phyloP scores from a whole-genome alignment of 257 asterid species.

The Fraxinus excelsior region DNA sequence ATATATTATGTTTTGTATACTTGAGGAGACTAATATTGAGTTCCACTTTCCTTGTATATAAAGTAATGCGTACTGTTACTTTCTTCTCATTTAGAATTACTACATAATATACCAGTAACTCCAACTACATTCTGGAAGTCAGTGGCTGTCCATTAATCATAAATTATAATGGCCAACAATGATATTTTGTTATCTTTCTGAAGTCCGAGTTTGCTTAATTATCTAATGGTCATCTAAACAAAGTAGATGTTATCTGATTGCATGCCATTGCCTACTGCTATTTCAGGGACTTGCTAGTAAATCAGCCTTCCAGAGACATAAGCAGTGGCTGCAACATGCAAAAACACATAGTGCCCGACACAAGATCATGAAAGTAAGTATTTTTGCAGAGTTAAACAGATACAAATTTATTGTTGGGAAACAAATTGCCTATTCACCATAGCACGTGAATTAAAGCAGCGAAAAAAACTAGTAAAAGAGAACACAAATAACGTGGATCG shows the following conservation, averaged over 20 bases:
- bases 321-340: slow-evolving; percentile 94
- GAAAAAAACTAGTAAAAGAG: neutral
- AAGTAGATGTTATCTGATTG: neutral
- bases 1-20: neutral
- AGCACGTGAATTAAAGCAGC: neutral
- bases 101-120: too few species aligned
- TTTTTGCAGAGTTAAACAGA: neutral
- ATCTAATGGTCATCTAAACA: neutral
- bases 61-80: neutral
- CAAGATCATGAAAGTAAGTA: slow-evolving; percentile 87
- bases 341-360: slow-evolving; percentile 93
- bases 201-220: neutral
- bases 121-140: too few species aligned
- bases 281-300: slow-evolving; percentile 78
- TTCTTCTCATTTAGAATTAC: neutral
- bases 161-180: neutral
- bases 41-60: too few species aligned
- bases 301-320: slow-evolving; percentile 91
- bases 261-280: neutral
- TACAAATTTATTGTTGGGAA: neutral
- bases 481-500: too few species aligned
- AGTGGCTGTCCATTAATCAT: neutral
- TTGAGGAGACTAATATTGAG: neutral
- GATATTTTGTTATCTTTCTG: neutral
- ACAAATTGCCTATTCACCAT: neutral